Percentiles rank a stretch among this genome's conserved stretches.
phyloP scores from a whole-genome alignment of 2,329 filamentous ascomycete genomes.

The Alternaria atra region DNA sequence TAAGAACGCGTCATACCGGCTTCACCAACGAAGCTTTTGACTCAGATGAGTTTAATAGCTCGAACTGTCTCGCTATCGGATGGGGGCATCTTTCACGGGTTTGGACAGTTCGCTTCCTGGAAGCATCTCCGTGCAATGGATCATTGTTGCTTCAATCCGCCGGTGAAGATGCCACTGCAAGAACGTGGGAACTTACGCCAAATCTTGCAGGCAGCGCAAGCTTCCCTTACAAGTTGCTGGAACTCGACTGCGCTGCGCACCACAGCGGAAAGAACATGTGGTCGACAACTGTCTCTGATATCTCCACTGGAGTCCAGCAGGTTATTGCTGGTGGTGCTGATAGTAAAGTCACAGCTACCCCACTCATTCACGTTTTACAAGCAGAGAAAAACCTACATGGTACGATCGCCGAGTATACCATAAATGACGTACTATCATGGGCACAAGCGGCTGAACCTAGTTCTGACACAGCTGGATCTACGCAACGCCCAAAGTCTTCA shows the following conservation, averaged over 20 bases:
- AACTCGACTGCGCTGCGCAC: conserved; percentile 66
- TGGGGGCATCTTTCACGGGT: conserved; percentile 93
- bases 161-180: conserved; percentile 82
- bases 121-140: conserved; percentile 49
- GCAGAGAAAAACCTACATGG: background rate
- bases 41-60: conserved; percentile 24
- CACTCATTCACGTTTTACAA: conserved; percentile 13
- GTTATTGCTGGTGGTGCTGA: conserved; percentile 76
- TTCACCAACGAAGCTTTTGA: conserved; percentile 51
- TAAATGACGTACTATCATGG: conserved; percentile 35
- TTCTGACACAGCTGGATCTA: background rate
- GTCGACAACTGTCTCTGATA: conserved; percentile 58
- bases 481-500: conserved; percentile 24
- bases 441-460: background rate
- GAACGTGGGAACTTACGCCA: conserved; percentile 67
- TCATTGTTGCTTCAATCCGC: conserved; percentile 70
- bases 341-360: conserved; percentile 62
- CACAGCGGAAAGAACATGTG: conserved; percentile 93
- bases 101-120: conserved; percentile 80
- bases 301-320: conserved; percentile 13
- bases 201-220: conserved; percentile 6
- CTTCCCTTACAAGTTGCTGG: conserved; percentile 54
- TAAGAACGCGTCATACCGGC: conserved; percentile 54
- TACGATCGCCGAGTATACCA: conserved; percentile 32
- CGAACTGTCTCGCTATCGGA: conserved; percentile 68